These are phyloP conservation scores for Neurospora cerealis DNA, from an alignment of 495 filamentous ascomycete species.

Conservation along the genomic window DNA sequence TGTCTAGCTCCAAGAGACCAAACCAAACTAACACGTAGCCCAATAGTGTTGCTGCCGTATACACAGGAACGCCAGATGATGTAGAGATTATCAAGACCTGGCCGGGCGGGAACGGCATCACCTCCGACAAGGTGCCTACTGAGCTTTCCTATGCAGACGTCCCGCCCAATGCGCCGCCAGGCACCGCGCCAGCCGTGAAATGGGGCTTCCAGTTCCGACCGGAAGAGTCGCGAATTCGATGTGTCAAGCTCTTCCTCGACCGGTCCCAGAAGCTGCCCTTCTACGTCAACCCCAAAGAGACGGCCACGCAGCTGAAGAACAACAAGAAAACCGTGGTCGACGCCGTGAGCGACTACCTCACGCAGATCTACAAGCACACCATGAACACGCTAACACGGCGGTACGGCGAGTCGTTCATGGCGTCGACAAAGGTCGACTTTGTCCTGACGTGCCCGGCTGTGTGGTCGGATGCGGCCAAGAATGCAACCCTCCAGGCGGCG, in stretches of 20 bases:
- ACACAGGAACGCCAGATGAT: conserved; percentile 66
- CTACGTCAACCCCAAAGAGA: conserved; percentile 66
- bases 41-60: conserved; percentile 58
- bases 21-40: neutral
- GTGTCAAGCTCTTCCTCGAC: conserved; percentile 73
- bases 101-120: conserved; percentile 67
- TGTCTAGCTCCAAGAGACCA: neutral
- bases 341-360: conserved; percentile 57
- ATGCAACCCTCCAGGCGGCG: conserved; percentile 52
- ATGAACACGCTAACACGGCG: conserved; percentile 60
- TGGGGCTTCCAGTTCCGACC: conserved; percentile 75
- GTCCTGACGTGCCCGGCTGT: conserved; percentile 72
- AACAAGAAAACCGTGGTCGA: conserved; percentile 51
- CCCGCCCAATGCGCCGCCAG: conserved; percentile 25
- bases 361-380: conserved; percentile 60
- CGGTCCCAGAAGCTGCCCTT: conserved; percentile 66
- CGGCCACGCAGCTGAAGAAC: conserved; percentile 59
- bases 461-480: conserved; percentile 70
- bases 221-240: conserved; percentile 61
- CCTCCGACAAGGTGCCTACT: conserved; percentile 58
- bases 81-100: conserved; percentile 74
- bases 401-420: conserved; percentile 52
- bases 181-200: conserved; percentile 36
- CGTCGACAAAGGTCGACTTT: conserved; percentile 51
- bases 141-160: conserved; percentile 45